Base-by-base conservation (phyloP, 2,329 filamentous ascomycete genomes). In the Alternaria consortialis region DNA sequence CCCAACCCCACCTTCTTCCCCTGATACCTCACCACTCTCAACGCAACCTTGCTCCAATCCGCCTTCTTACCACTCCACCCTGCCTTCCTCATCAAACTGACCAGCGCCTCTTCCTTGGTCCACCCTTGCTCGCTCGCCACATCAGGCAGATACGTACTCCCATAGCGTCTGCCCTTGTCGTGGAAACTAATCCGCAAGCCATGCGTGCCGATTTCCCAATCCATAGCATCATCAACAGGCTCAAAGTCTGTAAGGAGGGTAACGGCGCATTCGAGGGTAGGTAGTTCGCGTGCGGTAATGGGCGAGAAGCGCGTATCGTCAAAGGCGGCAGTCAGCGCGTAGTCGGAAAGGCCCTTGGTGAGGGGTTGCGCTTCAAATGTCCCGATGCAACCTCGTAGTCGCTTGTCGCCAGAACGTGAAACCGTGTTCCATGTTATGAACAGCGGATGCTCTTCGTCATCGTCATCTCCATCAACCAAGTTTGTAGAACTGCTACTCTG, bases 361-460 rank as follows among this genome's bases (percentile, higher is more conserved):
- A 63, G 60, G 15, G 60, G 37, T 13, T 48, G 57, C 8, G 60
- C 40, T 23, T 54, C 46, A 54, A 63, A 63, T 25, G 94, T 99
- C 69, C 95, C 95, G 75, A 99, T 98, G 83, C 95, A 99, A 61
- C 95, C 95, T 61, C 95, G 90, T 42, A 99, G 86, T 25, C 86
- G 86, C 76, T 90, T 89, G 66, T 88, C 81, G 29, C 88, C 68
- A 54, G 77, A 82, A 7, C 39, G 20, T 12, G 86, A 88, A 56
- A 93, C 70, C 0, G 87, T 92, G 81, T 97, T 97, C 94, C 94
- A 98, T 7, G 94, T 97, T 47, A 99, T 92, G 77, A 98, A 98
- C 39, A 98, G 85, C 0, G 94, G 94, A 64, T 86, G 84, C 81
- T 76, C 29, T 79, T 63, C 68, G 20, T 62, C 61, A 2, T 55